A percentile compares a stretch with the other conserved stretches of the same genome.
These are phyloP conservation scores for Nannizziopsis barbatae DNA, from an alignment of 2,329 filamentous ascomycete genomes.

Conservation along the genomic window DNA sequence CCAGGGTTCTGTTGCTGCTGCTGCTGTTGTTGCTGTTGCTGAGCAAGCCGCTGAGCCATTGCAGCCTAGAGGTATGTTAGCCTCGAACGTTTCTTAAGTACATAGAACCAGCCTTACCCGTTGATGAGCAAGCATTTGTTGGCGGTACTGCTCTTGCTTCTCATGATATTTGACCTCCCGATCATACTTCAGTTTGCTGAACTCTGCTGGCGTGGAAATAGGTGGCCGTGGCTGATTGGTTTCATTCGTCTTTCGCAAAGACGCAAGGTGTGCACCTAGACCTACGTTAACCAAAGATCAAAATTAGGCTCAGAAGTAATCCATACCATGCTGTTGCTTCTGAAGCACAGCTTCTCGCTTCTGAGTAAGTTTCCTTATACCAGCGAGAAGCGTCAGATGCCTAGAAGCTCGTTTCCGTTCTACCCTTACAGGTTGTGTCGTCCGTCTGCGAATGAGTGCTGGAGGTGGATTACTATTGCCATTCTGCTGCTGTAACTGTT, in stretches of 20 bases:
- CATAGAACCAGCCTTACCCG: constrained; percentile 30
- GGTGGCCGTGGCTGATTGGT: constrained; percentile 47
- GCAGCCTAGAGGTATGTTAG: constrained; percentile 26
- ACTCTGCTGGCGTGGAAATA: constrained; percentile 72
- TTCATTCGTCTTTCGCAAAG: constrained; percentile 72
- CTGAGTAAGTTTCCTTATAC: constrained; percentile 89
- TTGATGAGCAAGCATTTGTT: constrained; percentile 50
- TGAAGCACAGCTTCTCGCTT: constrained; percentile 76
- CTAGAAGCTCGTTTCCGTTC: constrained; percentile 78
- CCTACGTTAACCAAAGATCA: constrained; percentile 14
- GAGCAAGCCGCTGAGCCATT: constrained; percentile 31
- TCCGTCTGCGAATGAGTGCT: constrained; percentile 54
- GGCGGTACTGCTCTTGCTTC: constrained; percentile 48
- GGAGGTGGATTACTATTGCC: constrained; percentile 37
- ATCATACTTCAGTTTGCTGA: constrained; percentile 80
- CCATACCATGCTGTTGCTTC: constrained; percentile 68
- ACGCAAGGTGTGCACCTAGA: constrained; percentile 55
- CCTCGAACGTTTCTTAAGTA: constrained; percentile 2
- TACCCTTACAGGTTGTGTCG: constrained; percentile 65
- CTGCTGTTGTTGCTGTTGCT: constrained; percentile 24
- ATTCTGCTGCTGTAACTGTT: constrained; percentile 37
- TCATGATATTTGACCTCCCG: constrained; percentile 59
- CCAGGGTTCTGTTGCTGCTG: constrained; percentile 9
- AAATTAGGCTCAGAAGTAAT: not conserved
- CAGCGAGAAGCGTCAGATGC: constrained; percentile 79